Conservation (phyloP, 805 yeast genomes). For the Suhomyces xylopsoci region DNA sequence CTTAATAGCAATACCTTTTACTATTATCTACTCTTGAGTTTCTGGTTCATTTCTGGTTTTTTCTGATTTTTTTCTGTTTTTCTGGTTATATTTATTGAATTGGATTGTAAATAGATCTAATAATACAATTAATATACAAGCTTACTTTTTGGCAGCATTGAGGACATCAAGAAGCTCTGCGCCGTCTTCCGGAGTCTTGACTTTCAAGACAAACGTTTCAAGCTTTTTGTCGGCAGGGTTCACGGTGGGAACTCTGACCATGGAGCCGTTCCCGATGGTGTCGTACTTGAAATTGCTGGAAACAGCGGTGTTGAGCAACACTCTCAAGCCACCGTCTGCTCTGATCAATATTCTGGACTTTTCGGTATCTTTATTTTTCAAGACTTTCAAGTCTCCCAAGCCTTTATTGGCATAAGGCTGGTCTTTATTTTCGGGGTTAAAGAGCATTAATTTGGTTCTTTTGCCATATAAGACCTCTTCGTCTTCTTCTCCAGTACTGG, state of each 20-base stretch:
- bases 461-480: slow-evolving; percentile 64
- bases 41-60: too few species aligned
- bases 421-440: slow-evolving; percentile 47
- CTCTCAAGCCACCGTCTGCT: slow-evolving; percentile 84
- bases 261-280: slow-evolving; percentile 60
- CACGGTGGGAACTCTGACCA: slow-evolving; percentile 65
- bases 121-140: slow-evolving; percentile 1
- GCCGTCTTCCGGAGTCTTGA: slow-evolving; percentile 74
- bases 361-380: slow-evolving; percentile 55
- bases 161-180: slow-evolving; percentile 41
- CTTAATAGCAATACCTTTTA: too few species aligned
- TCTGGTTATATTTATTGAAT: too few species aligned
- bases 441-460: slow-evolving; percentile 67
- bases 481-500: slow-evolving; percentile 77
- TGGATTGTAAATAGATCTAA: neutral
- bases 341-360: slow-evolving; percentile 75
- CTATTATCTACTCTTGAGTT: too few species aligned
- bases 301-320: slow-evolving; percentile 66
- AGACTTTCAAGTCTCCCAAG: slow-evolving; percentile 75
- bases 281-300: slow-evolving; percentile 57
- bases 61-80: too few species aligned
- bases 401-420: slow-evolving; percentile 63
- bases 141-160: slow-evolving; percentile 22
- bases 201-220: slow-evolving; percentile 67
- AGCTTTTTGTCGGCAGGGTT: slow-evolving; percentile 48